Base-by-base conservation (phyloP, 352 stramenopile species). In the Phytophthora melonis region DNA sequence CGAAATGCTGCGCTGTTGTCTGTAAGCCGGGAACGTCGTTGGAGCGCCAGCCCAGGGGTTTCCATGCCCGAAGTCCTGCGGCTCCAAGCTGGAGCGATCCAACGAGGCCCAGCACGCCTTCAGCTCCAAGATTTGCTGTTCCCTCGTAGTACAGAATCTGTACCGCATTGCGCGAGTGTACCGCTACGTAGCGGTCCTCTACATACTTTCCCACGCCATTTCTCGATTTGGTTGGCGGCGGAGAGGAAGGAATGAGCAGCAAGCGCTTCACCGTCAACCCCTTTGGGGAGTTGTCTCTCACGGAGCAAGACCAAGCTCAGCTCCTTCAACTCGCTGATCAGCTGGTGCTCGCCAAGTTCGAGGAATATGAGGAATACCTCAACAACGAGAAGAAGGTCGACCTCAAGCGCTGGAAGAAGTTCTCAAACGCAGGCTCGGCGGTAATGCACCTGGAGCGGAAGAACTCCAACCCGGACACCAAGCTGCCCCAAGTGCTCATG, bases 401-500 rank as follows among this genome's bases (percentile, higher is more conserved):
- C 36, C 49, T n/a, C 16, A n/a, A n/a, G 11, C 56, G 57, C 3
- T 72, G 65, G 65, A 72, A 72, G n/a, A 72, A 67, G 10, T 72
- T 56, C 25, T 39, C 47, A 6, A 55, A 25, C 21, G 57, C 39
- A 19, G 65, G 65, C 2, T 21, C 32, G 8, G 47, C 56, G 6
- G 66, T 50, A 11, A 67, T 30, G 65, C 57, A 58, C 49, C 9
- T 72, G 16, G 65, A 72, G 14, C 43, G 57, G 3, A 72, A 61
- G 25, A 72, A 67, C 8, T 61, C 47, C 8, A 72, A 72, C 25
- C 57, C 65, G n/a, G 49, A 72, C 18, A 67, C 65, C 0, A 58
- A 68, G 4, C 58, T 81, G 19, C 56, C 74, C 4, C 52, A 56
- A 6, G 30, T 79, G 30, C 67, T 74, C 10, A 63, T 72, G 14